Base-by-base conservation (phyloP, 164 flowering plant species). In the Paratinospora sagittata region DNA sequence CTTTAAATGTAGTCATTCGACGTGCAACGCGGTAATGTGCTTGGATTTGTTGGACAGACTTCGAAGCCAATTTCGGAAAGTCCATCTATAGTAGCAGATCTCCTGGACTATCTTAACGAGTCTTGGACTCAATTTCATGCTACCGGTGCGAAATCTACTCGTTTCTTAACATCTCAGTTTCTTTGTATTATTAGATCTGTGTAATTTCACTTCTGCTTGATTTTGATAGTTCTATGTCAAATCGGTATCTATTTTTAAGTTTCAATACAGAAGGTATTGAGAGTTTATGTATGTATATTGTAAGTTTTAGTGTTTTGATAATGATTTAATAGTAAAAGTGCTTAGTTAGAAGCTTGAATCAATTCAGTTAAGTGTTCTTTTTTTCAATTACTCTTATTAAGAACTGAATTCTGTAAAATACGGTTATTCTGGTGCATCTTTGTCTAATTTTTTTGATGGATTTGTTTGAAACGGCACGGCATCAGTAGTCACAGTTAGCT, bases 101-200 rank as follows among this genome's bases (percentile, higher is more conserved):
- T 93, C 11, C 81, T 93, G 75, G 95, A 93, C 64, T 93, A 85
- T 72, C 88, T 93, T 69, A 93, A 93, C 62, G 98, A 93, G 71
- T 90, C 97, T 3, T 93, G 98, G 97, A 93, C 97, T 65, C 98
- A 89, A 24, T 93, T 93, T 84, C 97, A 93, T 72, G 97, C 97
- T 52, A 90, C 98, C 1, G 98, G 98, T 93, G 78, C 21, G 60
- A 6, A 45, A 23, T 13, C 64, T 27, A 9, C 27, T 12, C 62
- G 0, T 71, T 47, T 61, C 62, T 63, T 27, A 27, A 63, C 27
- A 36, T 63, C 27, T 49, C 6, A 36, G 39, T 36, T 3, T 36
- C 39, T 36, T 36, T 36, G 39, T 36, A 8, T 36, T n/a, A n/a
- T n/a, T 36, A 36, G 8, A 8, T 36, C 3, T 36, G 39, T 36